Conservation (phyloP, 2,329 filamentous ascomycete species). For the Aspergillus viridinutans region DNA sequence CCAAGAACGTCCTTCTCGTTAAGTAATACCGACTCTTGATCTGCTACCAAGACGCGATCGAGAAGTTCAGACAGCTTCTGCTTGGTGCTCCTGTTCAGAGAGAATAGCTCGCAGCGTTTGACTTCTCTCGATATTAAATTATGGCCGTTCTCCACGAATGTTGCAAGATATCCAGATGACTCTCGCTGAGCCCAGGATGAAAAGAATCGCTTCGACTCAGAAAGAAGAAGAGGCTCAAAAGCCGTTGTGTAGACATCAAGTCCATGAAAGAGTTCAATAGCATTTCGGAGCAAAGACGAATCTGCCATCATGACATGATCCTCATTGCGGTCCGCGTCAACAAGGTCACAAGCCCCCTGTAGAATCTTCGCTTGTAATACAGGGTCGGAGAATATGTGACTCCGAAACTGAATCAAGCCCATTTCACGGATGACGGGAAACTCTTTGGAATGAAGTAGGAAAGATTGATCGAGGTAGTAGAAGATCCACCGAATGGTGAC, state of each 20-base stretch:
- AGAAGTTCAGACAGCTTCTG: conserved; percentile 68
- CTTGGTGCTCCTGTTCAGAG: conserved; percentile 78
- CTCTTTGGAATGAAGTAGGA: conserved; percentile 69
- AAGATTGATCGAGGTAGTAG: conserved; percentile 89
- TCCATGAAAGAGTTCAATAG: conserved; percentile 80
- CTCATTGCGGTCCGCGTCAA: conserved; percentile 65
- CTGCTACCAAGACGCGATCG: conserved; percentile 66
- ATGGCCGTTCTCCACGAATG: conserved; percentile 70
- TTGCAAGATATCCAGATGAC: conserved; percentile 61
- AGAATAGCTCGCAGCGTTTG: conserved; percentile 71
- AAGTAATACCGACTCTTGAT: conserved; percentile 63
- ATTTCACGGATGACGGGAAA: conserved; percentile 74
- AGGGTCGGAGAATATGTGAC: conserved; percentile 52
- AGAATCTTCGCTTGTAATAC: conserved; percentile 52
- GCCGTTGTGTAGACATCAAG: conserved; percentile 72
- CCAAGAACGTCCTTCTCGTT: conserved; percentile 64
- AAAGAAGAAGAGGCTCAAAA: conserved; percentile 75
- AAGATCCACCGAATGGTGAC: conserved; percentile 80
- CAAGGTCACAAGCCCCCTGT: conserved; percentile 71
- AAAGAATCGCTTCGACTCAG: conserved; percentile 65
- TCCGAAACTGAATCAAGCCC: conserved; percentile 70
- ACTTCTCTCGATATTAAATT: conserved; percentile 68
- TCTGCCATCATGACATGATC: conserved; percentile 54
- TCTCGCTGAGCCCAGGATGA: conserved; percentile 64
- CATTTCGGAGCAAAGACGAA: conserved; percentile 62